Evolutionary conservation across 192 early-diverging fungal species (phyloP).

Genomic region (Pilaira anomala): DNA sequence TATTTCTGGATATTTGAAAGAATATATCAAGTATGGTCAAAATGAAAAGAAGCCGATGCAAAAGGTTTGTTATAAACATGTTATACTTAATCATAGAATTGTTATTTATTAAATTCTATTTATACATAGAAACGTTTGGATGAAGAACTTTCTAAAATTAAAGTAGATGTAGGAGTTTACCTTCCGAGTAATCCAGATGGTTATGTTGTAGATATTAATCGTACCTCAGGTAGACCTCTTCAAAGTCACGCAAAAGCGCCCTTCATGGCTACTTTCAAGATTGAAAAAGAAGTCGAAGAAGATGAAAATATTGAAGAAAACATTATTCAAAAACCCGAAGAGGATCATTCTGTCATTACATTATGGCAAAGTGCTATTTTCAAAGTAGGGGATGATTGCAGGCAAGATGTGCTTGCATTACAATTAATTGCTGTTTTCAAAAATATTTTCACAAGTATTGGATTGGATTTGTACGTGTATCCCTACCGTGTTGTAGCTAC

Average conservation of each 20-base stretch:
- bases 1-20: constrained; percentile 97
- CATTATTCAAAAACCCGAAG: constrained; percentile 24
- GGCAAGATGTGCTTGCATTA: constrained; percentile 97
- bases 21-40: constrained; percentile 88
- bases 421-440: constrained; percentile 98
- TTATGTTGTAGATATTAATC: constrained; percentile 90
- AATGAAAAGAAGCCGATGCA: constrained; percentile 71
- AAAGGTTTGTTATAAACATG: constrained; percentile 50
- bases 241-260: constrained; percentile 99
- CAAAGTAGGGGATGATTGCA: constrained; percentile 99
- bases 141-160: constrained; percentile 92
- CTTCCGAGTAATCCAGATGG: constrained; percentile 97
- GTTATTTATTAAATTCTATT: not conserved
- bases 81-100: not conserved
- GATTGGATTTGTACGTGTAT: constrained; percentile 92
- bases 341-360: constrained; percentile 31
- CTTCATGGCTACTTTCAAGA: constrained; percentile 97
- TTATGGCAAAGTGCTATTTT: constrained; percentile 91
- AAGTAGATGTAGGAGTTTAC: constrained; percentile 96
- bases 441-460: constrained; percentile 87
- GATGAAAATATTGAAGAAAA: constrained; percentile 47
- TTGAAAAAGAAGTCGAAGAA: constrained; percentile 55
- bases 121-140: constrained; percentile 83
- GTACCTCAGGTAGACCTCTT: constrained; percentile 87
- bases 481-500: constrained; percentile 98